Percentiles rank a stretch among this genome's conserved stretches.
Evolutionary conservation across 805 yeast species (phyloP).

Genomic region (Yarrowia sp.): DNA sequence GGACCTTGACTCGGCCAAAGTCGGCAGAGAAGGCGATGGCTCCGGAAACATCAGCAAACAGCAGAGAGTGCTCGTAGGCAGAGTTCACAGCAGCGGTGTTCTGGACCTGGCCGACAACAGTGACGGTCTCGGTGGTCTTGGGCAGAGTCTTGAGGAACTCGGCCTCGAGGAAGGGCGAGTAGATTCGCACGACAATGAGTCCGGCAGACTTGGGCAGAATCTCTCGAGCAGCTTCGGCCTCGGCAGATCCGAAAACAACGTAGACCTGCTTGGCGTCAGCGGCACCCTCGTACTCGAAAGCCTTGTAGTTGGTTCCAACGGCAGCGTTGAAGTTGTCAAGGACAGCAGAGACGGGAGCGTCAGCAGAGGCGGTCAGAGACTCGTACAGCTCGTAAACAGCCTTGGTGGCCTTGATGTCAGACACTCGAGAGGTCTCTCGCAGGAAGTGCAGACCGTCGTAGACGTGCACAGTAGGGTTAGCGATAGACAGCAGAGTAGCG

Average conservation of each 20-base stretch:
- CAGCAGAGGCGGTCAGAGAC: background rate
- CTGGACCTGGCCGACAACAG: conserved; percentile 62
- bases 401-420: conserved; percentile 33
- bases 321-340: conserved; percentile 51
- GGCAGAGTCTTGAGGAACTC: conserved; percentile 64
- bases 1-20: conserved; percentile 28
- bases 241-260: conserved; percentile 75
- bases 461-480: conserved; percentile 63
- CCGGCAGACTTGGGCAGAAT: conserved; percentile 41
- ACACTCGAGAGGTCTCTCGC: conserved; percentile 45
- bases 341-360: background rate
- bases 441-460: conserved; percentile 76
- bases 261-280: conserved; percentile 66
- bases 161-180: conserved; percentile 70
- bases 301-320: conserved; percentile 54
- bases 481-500: conserved; percentile 58
- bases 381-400: conserved; percentile 15
- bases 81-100: conserved; percentile 39
- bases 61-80: conserved; percentile 42
- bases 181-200: conserved; percentile 71
- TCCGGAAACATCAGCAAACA: conserved; percentile 72
- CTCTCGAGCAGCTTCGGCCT: conserved; percentile 53
- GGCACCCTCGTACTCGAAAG: conserved; percentile 71
- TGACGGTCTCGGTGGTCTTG: conserved; percentile 52
- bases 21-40: conserved; percentile 46